These are phyloP conservation scores for Auxenochlorella protothecoides DNA, from an alignment of 139 green algal genomes.

Conservation along the genomic window DNA sequence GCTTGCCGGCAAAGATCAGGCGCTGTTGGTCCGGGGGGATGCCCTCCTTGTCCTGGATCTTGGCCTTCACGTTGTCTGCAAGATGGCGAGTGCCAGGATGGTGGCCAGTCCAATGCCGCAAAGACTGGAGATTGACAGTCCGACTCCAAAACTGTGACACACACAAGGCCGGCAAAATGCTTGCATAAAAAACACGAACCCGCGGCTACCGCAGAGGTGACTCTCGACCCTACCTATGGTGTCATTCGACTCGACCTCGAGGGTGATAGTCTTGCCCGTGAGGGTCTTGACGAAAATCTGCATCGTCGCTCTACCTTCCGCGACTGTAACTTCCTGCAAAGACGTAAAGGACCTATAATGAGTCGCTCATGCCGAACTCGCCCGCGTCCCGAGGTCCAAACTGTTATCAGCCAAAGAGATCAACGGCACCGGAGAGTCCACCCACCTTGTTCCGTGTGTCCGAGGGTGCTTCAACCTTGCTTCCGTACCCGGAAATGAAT, in stretches of 20 bases:
- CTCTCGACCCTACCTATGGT: conserved; percentile 30
- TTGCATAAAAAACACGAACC: neutral
- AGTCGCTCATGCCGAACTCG: no score
- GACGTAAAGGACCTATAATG: no score
- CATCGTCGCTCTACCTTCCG: conserved; percentile 13
- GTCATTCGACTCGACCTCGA: conserved; percentile 61
- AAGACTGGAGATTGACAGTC: conserved; percentile 17
- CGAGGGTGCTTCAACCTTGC: no score
- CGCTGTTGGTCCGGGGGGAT: conserved; percentile 96
- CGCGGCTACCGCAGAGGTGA: neutral
- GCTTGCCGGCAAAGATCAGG: conserved; percentile 97
- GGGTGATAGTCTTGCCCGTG: conserved; percentile 78
- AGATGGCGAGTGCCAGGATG: conserved; percentile 8
- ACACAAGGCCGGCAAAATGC: neutral
- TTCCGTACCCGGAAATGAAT: no score
- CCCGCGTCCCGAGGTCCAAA: no score
- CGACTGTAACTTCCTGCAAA: no score
- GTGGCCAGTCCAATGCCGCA: conserved; percentile 3
- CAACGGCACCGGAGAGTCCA: no score
- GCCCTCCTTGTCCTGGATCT: conserved; percentile 76
- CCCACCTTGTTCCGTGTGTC: no score
- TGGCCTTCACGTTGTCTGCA: conserved; percentile 81
- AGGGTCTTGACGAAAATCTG: conserved; percentile 79
- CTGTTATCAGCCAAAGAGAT: no score
- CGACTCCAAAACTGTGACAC: no score